Base-by-base conservation (phyloP, 371 early-diverging fungal genomes). In the Dichotomocladium elegans region DNA sequence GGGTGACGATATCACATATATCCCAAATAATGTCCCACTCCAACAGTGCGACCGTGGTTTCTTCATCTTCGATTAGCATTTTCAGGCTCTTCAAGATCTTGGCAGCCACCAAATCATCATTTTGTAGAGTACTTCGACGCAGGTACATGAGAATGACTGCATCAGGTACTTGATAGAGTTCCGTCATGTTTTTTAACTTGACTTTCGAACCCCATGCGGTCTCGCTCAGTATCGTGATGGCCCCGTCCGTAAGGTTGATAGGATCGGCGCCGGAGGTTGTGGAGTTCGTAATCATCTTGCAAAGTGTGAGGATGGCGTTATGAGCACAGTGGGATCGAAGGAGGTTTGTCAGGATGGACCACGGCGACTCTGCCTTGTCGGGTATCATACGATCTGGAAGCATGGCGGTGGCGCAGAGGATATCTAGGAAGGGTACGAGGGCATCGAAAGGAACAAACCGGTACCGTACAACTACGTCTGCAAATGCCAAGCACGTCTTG, bases 381-480 rank as follows among this genome's bases (percentile, higher is more conserved):
- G 50, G 60, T 34, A 47, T 30, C n/a, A 43, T 28, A 26, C 57
- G 50, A 5, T 57, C 59, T 25, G 66, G 53, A 17, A 77, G 52
- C 25, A 74, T 62, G 1, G 76, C 71, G 9, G 74, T 69, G 14
- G 66, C 68, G 44, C 83, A 83, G 1, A 88, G 62, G 19, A 81
- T 82, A 37, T 78, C 73, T 47, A 85, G 61, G 53, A 85, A 81
- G 1, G 68, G 67, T 2, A 69, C 55, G 7, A 88, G 57, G 4
- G 84, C 80, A 11, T 71, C 72, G 6, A 70, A 60, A 1, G 90
- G 88, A 2, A 87, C 83, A 57, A 79, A 82, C 2, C 88, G 82
- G 51, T 83, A 90, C 3, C 88, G 77, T 2, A 87, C 83, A 21
- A 87, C 79, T 14, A 84, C 80, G 60, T 89, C 90, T 52, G 84